These are phyloP conservation scores for Boletus rex-veris DNA, from an alignment of 768 basidiomycete genomes.

Conservation along the genomic window DNA sequence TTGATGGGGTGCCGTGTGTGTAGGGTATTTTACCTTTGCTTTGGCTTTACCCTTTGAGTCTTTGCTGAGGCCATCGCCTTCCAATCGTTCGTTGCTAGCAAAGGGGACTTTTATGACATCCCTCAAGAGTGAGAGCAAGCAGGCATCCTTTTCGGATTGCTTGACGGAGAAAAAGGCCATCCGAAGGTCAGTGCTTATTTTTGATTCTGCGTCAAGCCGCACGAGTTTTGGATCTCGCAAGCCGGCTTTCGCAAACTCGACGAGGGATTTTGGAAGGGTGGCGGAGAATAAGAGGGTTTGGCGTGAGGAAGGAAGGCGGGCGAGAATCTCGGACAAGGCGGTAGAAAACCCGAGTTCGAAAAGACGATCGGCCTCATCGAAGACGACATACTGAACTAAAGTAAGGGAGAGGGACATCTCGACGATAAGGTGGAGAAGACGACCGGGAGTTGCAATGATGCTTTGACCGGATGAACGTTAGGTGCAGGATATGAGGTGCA, in stretches of 20 bases:
- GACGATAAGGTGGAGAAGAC: slow-evolving; percentile 91
- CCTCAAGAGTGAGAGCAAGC: slow-evolving; percentile 74
- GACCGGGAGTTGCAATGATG: slow-evolving; percentile 96
- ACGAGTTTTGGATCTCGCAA: slow-evolving; percentile 91
- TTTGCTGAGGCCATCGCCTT: slow-evolving; percentile 19
- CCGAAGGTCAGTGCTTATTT: slow-evolving; percentile 88
- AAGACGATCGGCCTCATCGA: slow-evolving; percentile 97
- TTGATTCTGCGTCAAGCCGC: slow-evolving; percentile 93
- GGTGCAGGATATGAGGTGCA: slow-evolving; percentile 2
- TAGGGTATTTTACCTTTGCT: slow-evolving; percentile 41
- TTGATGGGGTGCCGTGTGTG: slow-evolving; percentile 77
- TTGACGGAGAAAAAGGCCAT: slow-evolving; percentile 95
- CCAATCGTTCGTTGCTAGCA: slow-evolving; percentile 30
- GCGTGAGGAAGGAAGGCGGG: slow-evolving; percentile 79
- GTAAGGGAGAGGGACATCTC: slow-evolving; percentile 95
- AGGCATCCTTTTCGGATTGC: slow-evolving; percentile 91
- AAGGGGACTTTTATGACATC: slow-evolving; percentile 85
- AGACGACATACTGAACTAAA: slow-evolving; percentile 85
- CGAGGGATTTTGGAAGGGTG: slow-evolving; percentile 90
- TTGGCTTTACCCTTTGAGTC: slow-evolving; percentile 52
- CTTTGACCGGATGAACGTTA: slow-evolving; percentile 39
- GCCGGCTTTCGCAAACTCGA: slow-evolving; percentile 98
- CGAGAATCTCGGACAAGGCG: slow-evolving; percentile 86
- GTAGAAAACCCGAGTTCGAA: slow-evolving; percentile 98
- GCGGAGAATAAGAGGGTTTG: slow-evolving; percentile 97